A percentile compares a stretch with the other conserved stretches of the same genome.
Evolutionary conservation across 2,329 filamentous ascomycete genomes (phyloP).

Genomic region (Alternaria sp.): DNA sequence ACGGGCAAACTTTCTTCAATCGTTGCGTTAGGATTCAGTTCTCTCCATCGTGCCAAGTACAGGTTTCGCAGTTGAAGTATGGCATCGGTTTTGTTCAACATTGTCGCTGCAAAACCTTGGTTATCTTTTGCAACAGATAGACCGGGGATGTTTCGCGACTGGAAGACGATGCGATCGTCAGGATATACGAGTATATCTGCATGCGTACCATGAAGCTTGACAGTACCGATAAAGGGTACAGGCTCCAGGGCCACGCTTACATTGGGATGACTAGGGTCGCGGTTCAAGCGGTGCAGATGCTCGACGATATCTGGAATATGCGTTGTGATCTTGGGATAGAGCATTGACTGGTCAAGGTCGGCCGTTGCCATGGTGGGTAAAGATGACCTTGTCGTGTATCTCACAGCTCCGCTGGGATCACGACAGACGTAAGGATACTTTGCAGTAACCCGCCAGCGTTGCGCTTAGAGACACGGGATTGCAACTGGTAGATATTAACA

Average conservation of each 20-base stretch:
- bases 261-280: slow-evolving; percentile 13
- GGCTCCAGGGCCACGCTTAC: slow-evolving; percentile 8
- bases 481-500: not conserved
- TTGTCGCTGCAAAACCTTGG: slow-evolving; percentile 33
- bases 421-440: not conserved
- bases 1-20: slow-evolving; percentile 24
- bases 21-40: slow-evolving; percentile 20
- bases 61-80: slow-evolving; percentile 31
- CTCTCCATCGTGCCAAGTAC: slow-evolving; percentile 28
- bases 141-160: slow-evolving; percentile 34
- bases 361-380: slow-evolving; percentile 18
- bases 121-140: slow-evolving; percentile 35
- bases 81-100: slow-evolving; percentile 22
- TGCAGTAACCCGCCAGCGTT: not conserved
- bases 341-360: slow-evolving; percentile 25
- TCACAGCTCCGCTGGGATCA: not conserved
- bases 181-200: slow-evolving; percentile 40
- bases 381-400: not conserved
- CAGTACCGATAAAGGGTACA: slow-evolving; percentile 38
- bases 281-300: slow-evolving; percentile 19
- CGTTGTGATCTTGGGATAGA: slow-evolving; percentile 44
- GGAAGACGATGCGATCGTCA: slow-evolving; percentile 33
- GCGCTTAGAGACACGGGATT: not conserved
- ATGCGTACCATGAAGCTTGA: slow-evolving; percentile 48
- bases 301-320: slow-evolving; percentile 33